Percentiles rank a stretch among this genome's conserved stretches.
Conservation (phyloP, 495 filamentous ascomycete species). For the Neurospora sp. region DNA sequence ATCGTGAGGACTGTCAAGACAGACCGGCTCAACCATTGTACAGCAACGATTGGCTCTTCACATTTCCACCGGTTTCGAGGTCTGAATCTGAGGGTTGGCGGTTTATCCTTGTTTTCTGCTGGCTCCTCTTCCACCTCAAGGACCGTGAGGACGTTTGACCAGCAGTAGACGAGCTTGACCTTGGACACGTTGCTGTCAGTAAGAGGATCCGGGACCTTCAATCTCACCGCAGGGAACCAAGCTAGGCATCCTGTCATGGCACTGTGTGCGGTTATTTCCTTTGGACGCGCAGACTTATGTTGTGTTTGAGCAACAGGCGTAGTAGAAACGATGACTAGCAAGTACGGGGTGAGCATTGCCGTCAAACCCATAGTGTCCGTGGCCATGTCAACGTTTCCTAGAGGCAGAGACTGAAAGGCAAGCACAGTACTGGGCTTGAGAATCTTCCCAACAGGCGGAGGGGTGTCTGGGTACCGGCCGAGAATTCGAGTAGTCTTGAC, state of each 20-base stretch:
- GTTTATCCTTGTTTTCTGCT: slow-evolving; percentile 56
- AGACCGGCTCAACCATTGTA: slow-evolving; percentile 94
- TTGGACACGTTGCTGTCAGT: slow-evolving; percentile 49
- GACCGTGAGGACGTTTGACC: slow-evolving; percentile 92
- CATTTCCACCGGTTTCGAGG: slow-evolving; percentile 84
- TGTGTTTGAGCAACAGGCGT: slow-evolving; percentile 94
- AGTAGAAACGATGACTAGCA: slow-evolving; percentile 92
- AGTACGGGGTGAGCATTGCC: slow-evolving; percentile 90
- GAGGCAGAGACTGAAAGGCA: slow-evolving; percentile 79
- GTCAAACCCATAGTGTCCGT: slow-evolving; percentile 87
- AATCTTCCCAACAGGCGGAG: slow-evolving; percentile 44
- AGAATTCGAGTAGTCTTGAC: slow-evolving; percentile 87
- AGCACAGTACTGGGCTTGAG: slow-evolving; percentile 93
- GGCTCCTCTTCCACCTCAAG: slow-evolving; percentile 72
- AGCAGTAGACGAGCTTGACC: slow-evolving; percentile 92
- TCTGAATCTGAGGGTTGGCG: slow-evolving; percentile 66
- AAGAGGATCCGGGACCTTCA: slow-evolving; percentile 61
- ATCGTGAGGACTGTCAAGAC: slow-evolving; percentile 87
- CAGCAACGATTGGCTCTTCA: slow-evolving; percentile 90
- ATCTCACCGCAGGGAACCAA: slow-evolving; percentile 92
- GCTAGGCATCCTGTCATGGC: slow-evolving; percentile 88
- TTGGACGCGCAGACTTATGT: slow-evolving; percentile 81
- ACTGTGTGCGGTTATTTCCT: slow-evolving; percentile 79
- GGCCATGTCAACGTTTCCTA: slow-evolving; percentile 82
- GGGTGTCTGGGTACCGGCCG: slow-evolving; percentile 72